These are phyloP conservation scores for Tulasnella calospora DNA, from an alignment of 768 basidiomycete genomes.

Conservation along the genomic window DNA sequence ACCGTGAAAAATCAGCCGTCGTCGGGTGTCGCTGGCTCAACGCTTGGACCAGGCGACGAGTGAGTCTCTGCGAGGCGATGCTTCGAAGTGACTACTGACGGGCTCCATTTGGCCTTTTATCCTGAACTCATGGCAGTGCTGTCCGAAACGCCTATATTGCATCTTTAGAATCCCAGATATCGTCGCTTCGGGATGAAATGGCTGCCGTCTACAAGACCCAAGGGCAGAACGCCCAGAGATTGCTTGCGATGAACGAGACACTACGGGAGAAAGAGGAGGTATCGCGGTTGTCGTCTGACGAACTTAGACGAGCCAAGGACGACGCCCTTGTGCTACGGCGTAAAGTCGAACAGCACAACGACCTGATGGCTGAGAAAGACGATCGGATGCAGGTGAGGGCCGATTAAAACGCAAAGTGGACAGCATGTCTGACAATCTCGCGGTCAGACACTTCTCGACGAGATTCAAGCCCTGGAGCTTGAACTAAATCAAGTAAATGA, in stretches of 20 bases:
- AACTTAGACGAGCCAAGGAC: conserved; percentile 67
- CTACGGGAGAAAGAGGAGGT: conserved; percentile 89
- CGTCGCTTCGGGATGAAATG: conserved; percentile 83
- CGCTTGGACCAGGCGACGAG: conserved; percentile 55
- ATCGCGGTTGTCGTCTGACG: conserved; percentile 74
- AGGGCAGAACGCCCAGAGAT: conserved; percentile 88
- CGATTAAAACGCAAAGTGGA: not conserved
- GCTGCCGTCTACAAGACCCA: conserved; percentile 95
- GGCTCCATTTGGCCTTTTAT: not conserved
- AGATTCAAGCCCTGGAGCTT: conserved; percentile 84
- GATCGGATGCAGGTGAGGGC: conserved; percentile 71
- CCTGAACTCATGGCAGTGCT: conserved; percentile 55
- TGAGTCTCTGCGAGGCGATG: conserved; percentile 46
- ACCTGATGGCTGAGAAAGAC: conserved; percentile 85
- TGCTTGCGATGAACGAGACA: conserved; percentile 91
- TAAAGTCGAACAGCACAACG: conserved; percentile 78
- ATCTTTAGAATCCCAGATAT: conserved; percentile 91
- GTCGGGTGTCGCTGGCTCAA: conserved; percentile 11
- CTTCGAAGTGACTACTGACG: conserved; percentile 14
- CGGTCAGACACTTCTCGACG: conserved; percentile 82
- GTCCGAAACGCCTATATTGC: conserved; percentile 82
- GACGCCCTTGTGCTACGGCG: conserved; percentile 63
- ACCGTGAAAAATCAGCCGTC: conserved; percentile 51
- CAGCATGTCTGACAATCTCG: conserved; percentile 21
- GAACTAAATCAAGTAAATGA: conserved; percentile 88